Base-by-base conservation (phyloP, 140 eudicot species). In the Oenanthe javanica region DNA sequence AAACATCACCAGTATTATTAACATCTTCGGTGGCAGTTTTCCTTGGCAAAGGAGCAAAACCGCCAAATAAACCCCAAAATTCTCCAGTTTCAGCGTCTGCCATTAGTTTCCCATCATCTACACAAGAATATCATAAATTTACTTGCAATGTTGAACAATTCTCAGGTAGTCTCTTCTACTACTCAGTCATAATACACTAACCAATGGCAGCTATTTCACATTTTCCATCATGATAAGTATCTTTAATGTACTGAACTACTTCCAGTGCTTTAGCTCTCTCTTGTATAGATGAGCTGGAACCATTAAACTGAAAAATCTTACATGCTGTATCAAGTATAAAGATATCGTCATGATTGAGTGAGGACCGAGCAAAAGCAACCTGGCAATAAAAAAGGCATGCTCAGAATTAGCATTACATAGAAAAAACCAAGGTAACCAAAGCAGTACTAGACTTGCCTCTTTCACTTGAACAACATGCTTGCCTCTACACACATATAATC, bases 31-130 rank as follows among this genome's bases (percentile, higher is more conserved):
- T 82, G 45, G 87, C 84, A 50, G 90, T 82, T 86, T 95, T 95
- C 85, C 93, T 92, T 47, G 99, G 97, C 81, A 95, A 91, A 76
- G 99, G 99, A 89, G 99, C 99, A 88, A 95, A 95, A 57, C 99
- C 99, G 83, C 99, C 99, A 87, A 95, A 95, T 63, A 95, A 87
- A 47, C 91, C 97, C 99, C 99, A 95, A 61, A 95, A 95, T 61
- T 95, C 99, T 70, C 99, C 99, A 40, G 97, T 86, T 76, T 92
- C 99, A 81, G 97, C 97, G 87, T 95, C 97, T 80, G 99, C 97
- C 99, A 95, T 95, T 87, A 95, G 84, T 76, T 86, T 95, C 47
- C 99, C 99, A 87, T 95, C 99, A 92, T 95, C 99, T 95, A 79
- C 84, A 75, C 52, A 83, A 19, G 31, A 57, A 38, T 79, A 73